Base-by-base conservation (phyloP, 1,139 yeast species). In the Oligophagozyma castellii region DNA sequence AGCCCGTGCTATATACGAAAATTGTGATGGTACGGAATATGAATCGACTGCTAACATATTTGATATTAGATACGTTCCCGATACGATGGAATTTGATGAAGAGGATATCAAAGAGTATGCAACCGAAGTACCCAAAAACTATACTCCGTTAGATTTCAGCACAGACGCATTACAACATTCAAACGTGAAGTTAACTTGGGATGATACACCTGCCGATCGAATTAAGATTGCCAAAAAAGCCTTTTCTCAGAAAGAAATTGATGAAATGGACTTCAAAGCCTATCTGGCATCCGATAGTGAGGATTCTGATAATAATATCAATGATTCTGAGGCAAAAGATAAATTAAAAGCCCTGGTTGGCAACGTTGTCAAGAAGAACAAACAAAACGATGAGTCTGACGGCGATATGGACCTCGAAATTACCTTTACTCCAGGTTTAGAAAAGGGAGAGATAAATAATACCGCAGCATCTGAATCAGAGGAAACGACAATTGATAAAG, bases 1-100 rank as follows among this genome's bases (percentile, higher is more conserved):
- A 0, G 80, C 96, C 1, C 67, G 72, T 43, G 59, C 60, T 26
- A 83, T 92, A 24, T 92, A 86, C 50, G 73, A 73, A 26, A 78
- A 71, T 46, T 80, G 94, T 56, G 98, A 92, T 53, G 95, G 95
- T 15, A 71, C 95, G 0, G 99, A 92, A 55, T 89, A 72, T 48
- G 99, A 92, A 55, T 77, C 95, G 8, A 84, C 96, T 0, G 94
- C 98, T 12, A 92, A 92, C 51, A 70, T 81, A 33, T 86, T 92
- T 53, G 98, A 92, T 53, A 61, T 92, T 39, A 66, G 98, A 44
- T 92, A 81, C 48, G 73, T 92, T 32, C 98, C 98, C 1, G 93
- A 80, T 31, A 95, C 70, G 14, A 80, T 83, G 81, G 73, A 67
- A 3, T 89, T 89, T 53, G 86, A 76, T 14, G 80, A 73, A 20